Evolutionary conservation across 176 grass and related monocot species (phyloP), one percentile per base, ranked within the genome.

Genomic region (Puya raimondii): DNA sequence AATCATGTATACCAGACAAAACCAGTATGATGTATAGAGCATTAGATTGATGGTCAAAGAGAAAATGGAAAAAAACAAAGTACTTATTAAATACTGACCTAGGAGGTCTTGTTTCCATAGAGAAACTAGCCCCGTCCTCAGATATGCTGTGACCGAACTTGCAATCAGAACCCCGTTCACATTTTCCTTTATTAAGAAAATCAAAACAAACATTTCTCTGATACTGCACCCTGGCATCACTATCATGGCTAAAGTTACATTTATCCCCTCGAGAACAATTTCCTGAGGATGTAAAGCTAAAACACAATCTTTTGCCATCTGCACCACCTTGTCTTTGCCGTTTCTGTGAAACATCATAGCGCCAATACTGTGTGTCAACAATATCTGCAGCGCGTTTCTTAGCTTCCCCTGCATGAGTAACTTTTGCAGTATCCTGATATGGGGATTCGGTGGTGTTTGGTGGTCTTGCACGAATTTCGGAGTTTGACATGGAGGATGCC

Each of bases 171-270:
- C 93, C 88, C 42, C 64, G 85, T 70, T 85, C 89, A 81, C 93
- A 92, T 78, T 85, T 97, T 12, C 93, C 89, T 78, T 88, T 97
- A 74, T 90, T 97, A 61, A 97, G 76, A 70, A 92, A 97, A 71
- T 97, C 86, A 87, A 97, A 97, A 73, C 93, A 97, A 67, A 90
- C 80, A 77, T 92, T 90, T 85, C 84, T 92, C 16, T 29, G 64
- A 71, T 72, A 90, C 42, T 92, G 86, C 64, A 83, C 79, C 80
- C 78, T 87, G 12, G 89, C 86, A 69, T 83, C 84, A 8, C 78
- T 83, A 69, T 90, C 89, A 56, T 97, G 89, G 25, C 74, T 78
- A 78, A 67, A 97, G n/a, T 81, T 64, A 70, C 89, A 97, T 50
- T 82, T 75, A 73, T 63, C 76, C 11, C 84, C 86, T 49, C 79